These are phyloP conservation scores for Candida krabiensis DNA, from an alignment of 805 yeast genomes.

Conservation along the genomic window DNA sequence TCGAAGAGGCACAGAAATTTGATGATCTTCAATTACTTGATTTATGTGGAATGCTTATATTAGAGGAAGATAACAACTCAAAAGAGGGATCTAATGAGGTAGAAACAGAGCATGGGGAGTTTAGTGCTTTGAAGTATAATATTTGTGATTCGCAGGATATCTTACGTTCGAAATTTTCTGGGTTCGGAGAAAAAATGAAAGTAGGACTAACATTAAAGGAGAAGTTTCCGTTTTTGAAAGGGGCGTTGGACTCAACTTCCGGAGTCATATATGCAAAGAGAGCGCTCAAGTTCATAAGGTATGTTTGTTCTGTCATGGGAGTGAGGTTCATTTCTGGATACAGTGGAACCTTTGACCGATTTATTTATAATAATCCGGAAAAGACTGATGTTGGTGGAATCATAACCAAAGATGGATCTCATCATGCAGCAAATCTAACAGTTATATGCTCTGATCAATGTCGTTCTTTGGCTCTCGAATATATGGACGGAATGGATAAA, in stretches of 20 bases:
- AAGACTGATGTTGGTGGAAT: constrained; percentile 27
- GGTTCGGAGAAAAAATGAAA: constrained; percentile 26
- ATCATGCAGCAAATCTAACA: constrained; percentile 19
- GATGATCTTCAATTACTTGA: constrained; percentile 18
- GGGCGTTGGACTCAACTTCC: constrained; percentile 29
- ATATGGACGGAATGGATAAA: constrained; percentile 34
- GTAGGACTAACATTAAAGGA: constrained; percentile 15
- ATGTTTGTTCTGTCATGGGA: constrained; percentile 27
- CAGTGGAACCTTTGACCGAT: constrained; percentile 26
- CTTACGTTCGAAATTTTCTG: constrained; percentile 30
- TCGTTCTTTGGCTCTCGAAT: constrained; percentile 27
- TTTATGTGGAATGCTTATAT: constrained; percentile 21
- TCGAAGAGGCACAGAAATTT: constrained; percentile 17
- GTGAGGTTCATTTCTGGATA: constrained; percentile 34
- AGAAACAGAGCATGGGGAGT: constrained; percentile 24
- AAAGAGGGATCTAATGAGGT: constrained; percentile 19
- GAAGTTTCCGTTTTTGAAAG: constrained; percentile 13
- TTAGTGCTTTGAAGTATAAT: constrained; percentile 28
- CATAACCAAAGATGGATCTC: constrained; percentile 26
- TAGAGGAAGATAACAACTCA: constrained; percentile 21
- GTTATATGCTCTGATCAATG: constrained; percentile 29
- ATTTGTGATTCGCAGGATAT: constrained; percentile 29
- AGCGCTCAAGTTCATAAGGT: constrained; percentile 28
- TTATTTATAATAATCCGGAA: constrained; percentile 13
- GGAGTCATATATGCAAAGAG: constrained; percentile 33